Conservation (phyloP, 2,329 filamentous ascomycete species). For the Fonsecaea multimorphosa region DNA sequence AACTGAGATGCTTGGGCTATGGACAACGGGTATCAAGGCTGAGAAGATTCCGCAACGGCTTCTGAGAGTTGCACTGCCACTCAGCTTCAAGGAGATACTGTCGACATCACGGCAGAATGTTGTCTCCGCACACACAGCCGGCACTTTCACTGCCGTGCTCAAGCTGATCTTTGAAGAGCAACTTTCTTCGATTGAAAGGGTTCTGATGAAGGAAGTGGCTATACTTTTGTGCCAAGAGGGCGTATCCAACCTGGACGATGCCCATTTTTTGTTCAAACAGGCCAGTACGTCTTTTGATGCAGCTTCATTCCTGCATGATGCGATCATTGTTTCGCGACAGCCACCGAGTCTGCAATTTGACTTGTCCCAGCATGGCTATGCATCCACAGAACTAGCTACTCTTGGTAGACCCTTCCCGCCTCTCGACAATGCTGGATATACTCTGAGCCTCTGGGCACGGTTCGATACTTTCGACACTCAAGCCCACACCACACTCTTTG, state of each 20-base stretch:
- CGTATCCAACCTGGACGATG: slow-evolving; percentile 80
- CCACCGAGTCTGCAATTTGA: slow-evolving; percentile 94
- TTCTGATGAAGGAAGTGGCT: slow-evolving; percentile 70
- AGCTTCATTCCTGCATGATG: slow-evolving; percentile 74
- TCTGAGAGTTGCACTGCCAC: slow-evolving; percentile 64
- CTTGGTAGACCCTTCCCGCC: slow-evolving; percentile 86
- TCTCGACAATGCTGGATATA: slow-evolving; percentile 78
- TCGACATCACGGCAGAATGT: slow-evolving; percentile 72
- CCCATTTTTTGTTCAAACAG: slow-evolving; percentile 72
- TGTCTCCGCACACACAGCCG: slow-evolving; percentile 72
- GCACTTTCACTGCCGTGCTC: slow-evolving; percentile 71
- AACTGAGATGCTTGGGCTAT: slow-evolving; percentile 36
- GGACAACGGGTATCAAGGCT: slow-evolving; percentile 27
- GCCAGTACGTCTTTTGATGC: slow-evolving; percentile 59
- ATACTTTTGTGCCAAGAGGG: slow-evolving; percentile 74
- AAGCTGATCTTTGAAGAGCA: slow-evolving; percentile 65
- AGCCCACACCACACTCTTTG: slow-evolving; percentile 93
- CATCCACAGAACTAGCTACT: slow-evolving; percentile 87
- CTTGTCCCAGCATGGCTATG: slow-evolving; percentile 82
- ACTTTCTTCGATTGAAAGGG: slow-evolving; percentile 62
- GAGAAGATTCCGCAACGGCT: slow-evolving; percentile 26
- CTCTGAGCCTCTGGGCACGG: slow-evolving; percentile 85
- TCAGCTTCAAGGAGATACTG: slow-evolving; percentile 65
- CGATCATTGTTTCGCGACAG: slow-evolving; percentile 74
- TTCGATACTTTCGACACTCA: slow-evolving; percentile 84